A percentile compares a stretch with the other conserved stretches of the same genome.
These are phyloP conservation scores for Debaryomyces coudertii DNA, from an alignment of 1,139 yeast genomes.

Conservation along the genomic window DNA sequence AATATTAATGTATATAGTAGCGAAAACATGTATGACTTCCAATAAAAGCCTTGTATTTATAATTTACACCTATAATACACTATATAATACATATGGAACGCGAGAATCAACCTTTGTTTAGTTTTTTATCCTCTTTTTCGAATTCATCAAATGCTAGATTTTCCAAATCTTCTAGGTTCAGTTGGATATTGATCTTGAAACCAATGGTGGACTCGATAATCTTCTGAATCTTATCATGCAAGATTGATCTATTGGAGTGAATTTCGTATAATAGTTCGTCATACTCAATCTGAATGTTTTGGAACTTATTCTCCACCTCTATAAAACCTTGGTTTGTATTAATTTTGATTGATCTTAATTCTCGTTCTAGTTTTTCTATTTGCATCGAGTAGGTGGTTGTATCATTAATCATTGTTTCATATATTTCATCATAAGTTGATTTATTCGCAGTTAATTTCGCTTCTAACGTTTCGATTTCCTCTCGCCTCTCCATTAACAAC, in stretches of 20 bases:
- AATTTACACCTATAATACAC: conserved; percentile 12
- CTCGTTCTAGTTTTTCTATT: conserved; percentile 66
- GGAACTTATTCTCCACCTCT: conserved; percentile 59
- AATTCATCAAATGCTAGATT: conserved; percentile 43
- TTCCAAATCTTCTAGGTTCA: conserved; percentile 59
- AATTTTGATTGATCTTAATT: conserved; percentile 55
- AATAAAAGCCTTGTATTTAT: conserved; percentile 11
- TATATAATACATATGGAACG: conserved; percentile 10
- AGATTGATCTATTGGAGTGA: conserved; percentile 47
- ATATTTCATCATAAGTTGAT: conserved; percentile 58
- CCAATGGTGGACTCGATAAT: conserved; percentile 62
- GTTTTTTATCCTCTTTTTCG: conserved; percentile 26
- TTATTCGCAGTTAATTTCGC: conserved; percentile 57
- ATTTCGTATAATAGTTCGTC: conserved; percentile 55
- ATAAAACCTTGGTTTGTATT: conserved; percentile 57
- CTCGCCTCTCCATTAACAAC: conserved; percentile 57
- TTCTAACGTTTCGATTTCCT: conserved; percentile 61
- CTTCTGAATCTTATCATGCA: conserved; percentile 57
- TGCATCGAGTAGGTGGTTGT: conserved; percentile 61
- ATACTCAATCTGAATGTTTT: conserved; percentile 56
- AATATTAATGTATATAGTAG: conserved; percentile 26
- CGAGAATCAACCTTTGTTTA: conserved; percentile 1
- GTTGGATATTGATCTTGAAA: conserved; percentile 68
- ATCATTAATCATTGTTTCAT: conserved; percentile 59
- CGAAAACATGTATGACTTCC: conserved; percentile 3